phyloP scores from a whole-genome alignment of 805 yeast genomes.

The Debaryomyces maramus region DNA sequence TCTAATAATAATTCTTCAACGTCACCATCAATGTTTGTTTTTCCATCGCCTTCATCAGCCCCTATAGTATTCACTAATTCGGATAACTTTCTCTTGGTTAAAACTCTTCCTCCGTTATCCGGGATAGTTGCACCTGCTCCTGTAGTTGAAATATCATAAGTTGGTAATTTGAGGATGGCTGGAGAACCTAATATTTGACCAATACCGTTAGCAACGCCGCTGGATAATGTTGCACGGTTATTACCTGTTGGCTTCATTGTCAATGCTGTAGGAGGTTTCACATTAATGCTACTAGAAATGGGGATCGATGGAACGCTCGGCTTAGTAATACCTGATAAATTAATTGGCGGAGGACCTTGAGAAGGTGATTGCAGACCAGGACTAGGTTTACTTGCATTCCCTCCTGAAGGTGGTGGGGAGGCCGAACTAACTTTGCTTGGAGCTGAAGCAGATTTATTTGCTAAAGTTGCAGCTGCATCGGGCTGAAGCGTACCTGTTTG shows the following conservation, averaged over 20 bases:
- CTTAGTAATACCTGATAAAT: slow-evolving; percentile 44
- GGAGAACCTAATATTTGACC: slow-evolving; percentile 71
- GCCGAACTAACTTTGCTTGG: slow-evolving; percentile 22
- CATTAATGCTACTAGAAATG: slow-evolving; percentile 66
- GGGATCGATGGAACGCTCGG: slow-evolving; percentile 66
- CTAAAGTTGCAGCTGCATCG: slow-evolving; percentile 10
- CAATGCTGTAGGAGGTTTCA: slow-evolving; percentile 65
- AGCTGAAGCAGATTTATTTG: neutral
- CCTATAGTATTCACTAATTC: slow-evolving; percentile 85
- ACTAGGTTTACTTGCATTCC: slow-evolving; percentile 8
- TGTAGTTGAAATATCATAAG: slow-evolving; percentile 60
- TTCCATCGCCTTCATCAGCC: slow-evolving; percentile 87
- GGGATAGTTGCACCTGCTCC: slow-evolving; percentile 33
- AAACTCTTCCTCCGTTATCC: slow-evolving; percentile 71
- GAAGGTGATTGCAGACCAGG: slow-evolving; percentile 4
- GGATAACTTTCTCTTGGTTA: slow-evolving; percentile 84
- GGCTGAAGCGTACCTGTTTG: neutral
- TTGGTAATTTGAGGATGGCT: slow-evolving; percentile 69
- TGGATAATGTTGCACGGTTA: slow-evolving; percentile 74
- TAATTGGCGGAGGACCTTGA: slow-evolving; percentile 23
- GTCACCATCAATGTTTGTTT: slow-evolving; percentile 89
- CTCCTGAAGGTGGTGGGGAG: slow-evolving; percentile 14
- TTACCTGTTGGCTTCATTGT: slow-evolving; percentile 55
- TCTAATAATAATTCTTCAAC: slow-evolving; percentile 89
- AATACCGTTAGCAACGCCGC: slow-evolving; percentile 76